Evolutionary conservation across 495 filamentous ascomycete species (phyloP).

Genomic region (Xylaria bambusicola): DNA sequence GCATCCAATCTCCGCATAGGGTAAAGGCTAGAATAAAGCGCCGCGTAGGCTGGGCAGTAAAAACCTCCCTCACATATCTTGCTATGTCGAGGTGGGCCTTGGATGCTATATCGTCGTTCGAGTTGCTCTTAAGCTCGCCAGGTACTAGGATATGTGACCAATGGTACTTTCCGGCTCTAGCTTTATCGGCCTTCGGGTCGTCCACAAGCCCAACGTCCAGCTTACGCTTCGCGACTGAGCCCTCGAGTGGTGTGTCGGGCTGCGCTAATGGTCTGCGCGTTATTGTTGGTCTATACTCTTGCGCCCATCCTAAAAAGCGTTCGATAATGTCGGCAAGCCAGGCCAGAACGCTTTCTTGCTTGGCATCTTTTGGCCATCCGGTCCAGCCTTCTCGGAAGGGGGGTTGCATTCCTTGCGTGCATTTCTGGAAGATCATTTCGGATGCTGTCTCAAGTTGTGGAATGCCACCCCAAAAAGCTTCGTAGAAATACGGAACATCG

Average conservation of each 20-base stretch:
- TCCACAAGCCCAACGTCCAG: constrained; percentile 49
- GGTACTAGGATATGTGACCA: constrained; percentile 51
- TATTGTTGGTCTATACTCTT: constrained; percentile 15
- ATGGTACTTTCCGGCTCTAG: constrained; percentile 34
- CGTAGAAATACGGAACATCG: constrained; percentile 35
- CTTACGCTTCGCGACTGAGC: constrained; percentile 43
- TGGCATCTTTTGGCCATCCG: constrained; percentile 35
- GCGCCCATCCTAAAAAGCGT: constrained; percentile 35
- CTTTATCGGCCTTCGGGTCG: constrained; percentile 32
- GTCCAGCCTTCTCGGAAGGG: constrained; percentile 32
- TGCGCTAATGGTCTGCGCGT: constrained; percentile 30
- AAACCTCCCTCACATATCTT: constrained; percentile 48
- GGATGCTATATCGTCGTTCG: constrained; percentile 35
- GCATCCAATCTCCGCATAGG: constrained; percentile 37
- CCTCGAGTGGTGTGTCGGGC: constrained; percentile 39
- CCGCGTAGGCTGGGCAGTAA: constrained; percentile 46
- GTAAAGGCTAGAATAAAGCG: constrained; percentile 54
- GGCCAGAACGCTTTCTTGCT: constrained; percentile 32
- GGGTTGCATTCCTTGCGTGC: constrained; percentile 33
- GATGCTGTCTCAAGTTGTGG: constrained; percentile 33
- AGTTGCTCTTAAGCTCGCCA: constrained; percentile 53
- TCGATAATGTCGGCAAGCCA: constrained; percentile 41
- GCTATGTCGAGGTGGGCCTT: constrained; percentile 44
- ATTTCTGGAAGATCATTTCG: constrained; percentile 40
- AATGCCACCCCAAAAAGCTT: constrained; percentile 40